A percentile compares a stretch with the other conserved stretches of the same genome.
phyloP scores from a whole-genome alignment of 345 rosid species.

The Luvunga scandens region DNA sequence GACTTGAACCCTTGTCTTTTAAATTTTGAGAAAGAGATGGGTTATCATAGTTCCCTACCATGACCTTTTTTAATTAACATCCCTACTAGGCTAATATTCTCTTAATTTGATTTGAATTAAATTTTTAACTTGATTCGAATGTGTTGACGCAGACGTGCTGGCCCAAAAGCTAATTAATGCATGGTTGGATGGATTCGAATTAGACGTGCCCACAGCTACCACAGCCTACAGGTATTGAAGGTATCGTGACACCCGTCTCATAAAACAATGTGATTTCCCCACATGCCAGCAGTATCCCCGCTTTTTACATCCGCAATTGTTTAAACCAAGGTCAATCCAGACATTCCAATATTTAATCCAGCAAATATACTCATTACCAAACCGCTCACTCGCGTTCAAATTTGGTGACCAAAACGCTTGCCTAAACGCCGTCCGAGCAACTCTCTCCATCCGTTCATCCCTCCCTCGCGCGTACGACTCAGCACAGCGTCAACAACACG shows the following conservation, averaged over 20 bases:
- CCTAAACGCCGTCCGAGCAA: not conserved
- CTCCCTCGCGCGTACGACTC: not conserved
- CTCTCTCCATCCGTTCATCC: too few relatives aligned
- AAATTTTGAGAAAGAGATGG: too few relatives aligned
- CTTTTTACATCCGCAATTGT: not conserved
- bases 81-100: rapidly evolving
- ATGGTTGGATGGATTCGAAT: too few relatives aligned
- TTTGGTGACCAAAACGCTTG: not conserved
- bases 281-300: not conserved
- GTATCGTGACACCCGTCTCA: not conserved
- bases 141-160: not conserved
- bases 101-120: not conserved
- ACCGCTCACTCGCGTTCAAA: not conserved
- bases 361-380: too few relatives aligned
- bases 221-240: too few relatives aligned
- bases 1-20: too few relatives aligned
- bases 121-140: not conserved
- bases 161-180: too few relatives aligned
- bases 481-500: not conserved
- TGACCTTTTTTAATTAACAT: too few relatives aligned
- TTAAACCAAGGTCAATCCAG: not conserved
- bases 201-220: too few relatives aligned
- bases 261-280: not conserved
- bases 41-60: too few relatives aligned
- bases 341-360: not conserved